These are phyloP conservation scores for Geum urbanum DNA, from an alignment of 306 rosid species.

Conservation along the genomic window DNA sequence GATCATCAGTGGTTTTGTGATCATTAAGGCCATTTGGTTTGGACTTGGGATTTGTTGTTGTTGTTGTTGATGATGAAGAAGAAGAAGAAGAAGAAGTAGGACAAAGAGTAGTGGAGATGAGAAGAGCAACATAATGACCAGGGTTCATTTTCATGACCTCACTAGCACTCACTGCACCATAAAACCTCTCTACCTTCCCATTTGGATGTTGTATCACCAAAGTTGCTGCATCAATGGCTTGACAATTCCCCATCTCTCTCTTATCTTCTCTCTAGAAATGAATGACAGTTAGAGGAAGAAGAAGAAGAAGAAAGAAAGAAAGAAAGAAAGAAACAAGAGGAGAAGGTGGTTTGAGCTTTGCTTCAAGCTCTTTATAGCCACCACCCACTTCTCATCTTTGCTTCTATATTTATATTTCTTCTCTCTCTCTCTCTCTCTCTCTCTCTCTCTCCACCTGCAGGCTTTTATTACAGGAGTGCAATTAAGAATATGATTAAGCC, in stretches of 20 bases:
- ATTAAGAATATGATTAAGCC: neutral
- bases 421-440: too few relatives aligned
- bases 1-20: neutral
- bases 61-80: too few relatives aligned
- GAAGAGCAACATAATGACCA: constrained; percentile 94
- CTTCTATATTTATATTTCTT: neutral
- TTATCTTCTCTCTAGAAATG: constrained; percentile 3
- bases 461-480: constrained; percentile 1
- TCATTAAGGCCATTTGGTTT: neutral
- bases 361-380: constrained; percentile 25
- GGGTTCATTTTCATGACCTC: constrained; percentile 86
- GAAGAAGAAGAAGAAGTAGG: constrained; percentile 24
- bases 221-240: constrained; percentile 92
- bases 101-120: constrained; percentile 82
- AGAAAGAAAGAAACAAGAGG: neutral
- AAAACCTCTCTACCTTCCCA: constrained; percentile 75
- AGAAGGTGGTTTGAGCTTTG: constrained; percentile 5
- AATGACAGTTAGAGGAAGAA: neutral
- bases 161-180: constrained; percentile 72
- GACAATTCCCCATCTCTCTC: constrained; percentile 93
- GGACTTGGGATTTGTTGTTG: constrained; percentile 22
- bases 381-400: constrained; percentile 12
- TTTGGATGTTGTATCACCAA: constrained; percentile 78
- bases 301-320: too few relatives aligned
- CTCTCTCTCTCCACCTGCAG: neutral